Percentiles rank a stretch among this genome's conserved stretches.
These are phyloP conservation scores for Fonsecaea erecta DNA, from an alignment of 2,329 filamentous ascomycete genomes.

Conservation along the genomic window DNA sequence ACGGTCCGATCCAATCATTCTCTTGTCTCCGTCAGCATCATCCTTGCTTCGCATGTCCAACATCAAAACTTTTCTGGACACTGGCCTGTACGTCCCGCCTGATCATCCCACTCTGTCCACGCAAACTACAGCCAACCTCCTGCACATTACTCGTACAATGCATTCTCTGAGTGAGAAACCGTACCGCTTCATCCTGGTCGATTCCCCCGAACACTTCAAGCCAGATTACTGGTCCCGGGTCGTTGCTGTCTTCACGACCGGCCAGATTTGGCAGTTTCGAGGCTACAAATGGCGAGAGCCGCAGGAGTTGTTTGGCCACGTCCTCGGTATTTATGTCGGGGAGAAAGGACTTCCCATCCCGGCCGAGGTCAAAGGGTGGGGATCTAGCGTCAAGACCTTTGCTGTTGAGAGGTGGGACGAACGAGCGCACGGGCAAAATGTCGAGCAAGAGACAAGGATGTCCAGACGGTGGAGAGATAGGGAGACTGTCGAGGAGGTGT, in stretches of 20 bases:
- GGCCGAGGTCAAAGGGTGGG: conserved; percentile 79
- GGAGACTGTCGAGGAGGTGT: conserved; percentile 90
- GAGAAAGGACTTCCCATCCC: conserved; percentile 85
- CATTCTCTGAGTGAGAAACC: conserved; percentile 65
- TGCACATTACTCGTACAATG: conserved; percentile 80
- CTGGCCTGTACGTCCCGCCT: conserved; percentile 78
- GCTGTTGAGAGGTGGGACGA: conserved; percentile 82
- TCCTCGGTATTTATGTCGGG: conserved; percentile 84
- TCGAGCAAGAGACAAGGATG: conserved; percentile 43
- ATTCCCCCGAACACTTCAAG: conserved; percentile 91
- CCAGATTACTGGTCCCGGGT: conserved; percentile 97
- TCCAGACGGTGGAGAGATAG: conserved; percentile 77
- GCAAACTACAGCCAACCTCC: conserved; percentile 73
- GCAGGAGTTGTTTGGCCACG: conserved; percentile 85
- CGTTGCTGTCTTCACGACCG: conserved; percentile 95
- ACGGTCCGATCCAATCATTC: conserved; percentile 82
- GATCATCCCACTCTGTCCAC: conserved; percentile 66
- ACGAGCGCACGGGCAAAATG: conserved; percentile 44
- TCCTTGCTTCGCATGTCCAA: conserved; percentile 94
- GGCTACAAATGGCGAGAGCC: conserved; percentile 94
- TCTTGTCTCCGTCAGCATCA: conserved; percentile 93
- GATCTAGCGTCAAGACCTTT: conserved; percentile 77
- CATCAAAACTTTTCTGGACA: conserved; percentile 89
- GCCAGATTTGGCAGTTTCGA: conserved; percentile 98
- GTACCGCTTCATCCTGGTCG: conserved; percentile 92